These are phyloP conservation scores for Gnaphalium uliginosum DNA, from an alignment of 129 eudicot species.

Conservation along the genomic window DNA sequence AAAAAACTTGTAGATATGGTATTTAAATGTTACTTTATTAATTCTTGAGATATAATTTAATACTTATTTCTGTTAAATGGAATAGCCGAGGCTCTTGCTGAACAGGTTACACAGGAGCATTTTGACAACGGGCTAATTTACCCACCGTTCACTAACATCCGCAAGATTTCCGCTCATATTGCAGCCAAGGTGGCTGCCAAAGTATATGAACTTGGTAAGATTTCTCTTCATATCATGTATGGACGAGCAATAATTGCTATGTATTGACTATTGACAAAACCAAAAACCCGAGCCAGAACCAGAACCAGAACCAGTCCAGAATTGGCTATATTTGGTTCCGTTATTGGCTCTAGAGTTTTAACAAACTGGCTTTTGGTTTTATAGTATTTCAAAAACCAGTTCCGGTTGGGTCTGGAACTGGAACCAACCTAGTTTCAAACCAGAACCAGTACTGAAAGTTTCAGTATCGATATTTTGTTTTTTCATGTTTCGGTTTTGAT, in stretches of 20 bases:
- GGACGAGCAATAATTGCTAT: not conserved
- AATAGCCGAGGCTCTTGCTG: slow-evolving; percentile 88
- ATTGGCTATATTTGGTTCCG: not conserved
- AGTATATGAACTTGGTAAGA: slow-evolving; percentile 47
- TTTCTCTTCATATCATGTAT: slow-evolving; percentile 2
- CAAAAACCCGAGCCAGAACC: not conserved
- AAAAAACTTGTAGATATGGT: not conserved
- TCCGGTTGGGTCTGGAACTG: not conserved
- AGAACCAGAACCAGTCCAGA: not conserved
- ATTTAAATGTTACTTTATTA: not conserved
- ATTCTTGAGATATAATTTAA: not conserved
- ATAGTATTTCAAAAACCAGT: not conserved
- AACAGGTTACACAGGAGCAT: slow-evolving; percentile 75
- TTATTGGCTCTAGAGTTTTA: not conserved
- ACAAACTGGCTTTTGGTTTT: not conserved
- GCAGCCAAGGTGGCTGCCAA: slow-evolving; percentile 46
- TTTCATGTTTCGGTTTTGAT: not conserved
- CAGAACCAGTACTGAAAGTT: not conserved
- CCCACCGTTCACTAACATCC: slow-evolving; percentile 82
- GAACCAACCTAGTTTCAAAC: not conserved
- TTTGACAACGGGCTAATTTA: slow-evolving; percentile 74
- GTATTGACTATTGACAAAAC: slow-evolving; percentile 5
- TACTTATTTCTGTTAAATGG: slow-evolving; percentile 9
- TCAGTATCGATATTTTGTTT: no score
- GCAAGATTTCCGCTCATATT: slow-evolving; percentile 51